Percentiles rank a stretch among this genome's conserved stretches.
phyloP scores from a whole-genome alignment of 441 rosid species.

The Viola pubescens region DNA sequence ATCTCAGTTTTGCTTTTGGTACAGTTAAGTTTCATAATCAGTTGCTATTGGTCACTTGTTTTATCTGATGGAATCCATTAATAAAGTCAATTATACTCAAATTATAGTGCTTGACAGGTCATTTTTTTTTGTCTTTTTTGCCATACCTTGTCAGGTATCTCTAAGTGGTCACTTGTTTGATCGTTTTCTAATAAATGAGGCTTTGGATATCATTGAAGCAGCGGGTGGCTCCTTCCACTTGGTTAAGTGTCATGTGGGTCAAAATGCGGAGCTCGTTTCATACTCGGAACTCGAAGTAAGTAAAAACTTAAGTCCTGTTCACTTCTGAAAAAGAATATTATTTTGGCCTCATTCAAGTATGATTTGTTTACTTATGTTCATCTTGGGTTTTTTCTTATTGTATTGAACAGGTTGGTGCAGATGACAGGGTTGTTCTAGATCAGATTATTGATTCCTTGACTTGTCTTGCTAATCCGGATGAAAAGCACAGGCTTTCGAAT shows the following conservation, averaged over 20 bases:
- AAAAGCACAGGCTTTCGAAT: conserved; percentile 24
- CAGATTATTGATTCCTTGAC: conserved; percentile 81
- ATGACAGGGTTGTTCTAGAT: conserved; percentile 64
- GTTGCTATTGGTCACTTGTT: neutral
- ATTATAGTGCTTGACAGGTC: no score
- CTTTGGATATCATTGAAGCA: conserved; percentile 80
- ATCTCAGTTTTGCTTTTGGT: conserved; percentile 6
- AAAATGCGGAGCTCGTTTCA: conserved; percentile 55
- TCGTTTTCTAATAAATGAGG: conserved; percentile 86
- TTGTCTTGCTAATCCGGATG: conserved; percentile 58
- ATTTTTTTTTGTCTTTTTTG: conserved; percentile 11
- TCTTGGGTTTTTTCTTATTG: conserved; percentile 11
- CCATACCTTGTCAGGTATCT: conserved; percentile 54
- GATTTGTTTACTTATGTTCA: no score
- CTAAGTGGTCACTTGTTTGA: conserved; percentile 90
- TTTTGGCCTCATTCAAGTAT: no score
- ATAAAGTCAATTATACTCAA: conserved; percentile 11
- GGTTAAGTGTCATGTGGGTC: conserved; percentile 84
- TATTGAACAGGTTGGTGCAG: conserved; percentile 76
- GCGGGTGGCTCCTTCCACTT: conserved; percentile 90
- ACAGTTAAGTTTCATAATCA: no score
- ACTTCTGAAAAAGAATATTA: no score
- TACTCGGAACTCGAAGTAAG: conserved; percentile 91
- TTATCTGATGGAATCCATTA: conserved; percentile 1
- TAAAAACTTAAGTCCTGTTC: conserved; percentile 1